Conservation (phyloP, 2,329 filamentous ascomycete species). For the Botrytis squamosa region DNA sequence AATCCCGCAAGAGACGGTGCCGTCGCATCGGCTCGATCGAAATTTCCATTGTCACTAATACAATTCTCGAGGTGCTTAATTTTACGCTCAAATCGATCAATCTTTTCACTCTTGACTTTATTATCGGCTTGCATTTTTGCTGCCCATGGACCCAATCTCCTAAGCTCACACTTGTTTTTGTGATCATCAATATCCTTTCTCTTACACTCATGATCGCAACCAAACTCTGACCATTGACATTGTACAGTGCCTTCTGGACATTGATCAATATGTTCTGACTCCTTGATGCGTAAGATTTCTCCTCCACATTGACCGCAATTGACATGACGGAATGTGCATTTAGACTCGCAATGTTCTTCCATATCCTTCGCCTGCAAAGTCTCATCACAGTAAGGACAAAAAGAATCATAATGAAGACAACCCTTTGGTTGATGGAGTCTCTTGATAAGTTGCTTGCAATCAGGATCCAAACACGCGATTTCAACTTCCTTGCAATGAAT, state of each 20-base stretch:
- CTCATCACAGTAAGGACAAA: constrained; percentile 55
- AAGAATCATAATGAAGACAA: constrained; percentile 54
- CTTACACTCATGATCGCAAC: constrained; percentile 46
- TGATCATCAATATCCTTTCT: constrained; percentile 48
- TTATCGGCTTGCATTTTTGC: constrained; percentile 48
- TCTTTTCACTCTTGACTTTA: constrained; percentile 43
- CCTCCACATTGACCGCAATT: constrained; percentile 35
- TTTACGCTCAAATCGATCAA: constrained; percentile 45
- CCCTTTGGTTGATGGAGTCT: constrained; percentile 51
- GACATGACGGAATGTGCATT: constrained; percentile 44
- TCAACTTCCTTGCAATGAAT: constrained; percentile 56
- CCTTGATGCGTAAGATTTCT: constrained; percentile 33
- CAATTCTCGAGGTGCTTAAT: constrained; percentile 46
- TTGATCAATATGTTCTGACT: constrained; percentile 41
- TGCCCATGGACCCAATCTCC: constrained; percentile 51
- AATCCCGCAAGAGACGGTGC: constrained; percentile 21
- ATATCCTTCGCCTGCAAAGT: constrained; percentile 47
- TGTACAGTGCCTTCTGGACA: constrained; percentile 45
- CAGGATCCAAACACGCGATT: constrained; percentile 50
- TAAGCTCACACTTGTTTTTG: constrained; percentile 50
- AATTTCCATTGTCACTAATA: constrained; percentile 34
- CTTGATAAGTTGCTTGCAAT: constrained; percentile 52
- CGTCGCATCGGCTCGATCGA: constrained; percentile 31
- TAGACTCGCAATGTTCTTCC: constrained; percentile 47
- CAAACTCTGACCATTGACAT: constrained; percentile 51